Evolutionary conservation across 495 filamentous ascomycete species (phyloP).

Genomic region (Pyronema omphalodes): DNA sequence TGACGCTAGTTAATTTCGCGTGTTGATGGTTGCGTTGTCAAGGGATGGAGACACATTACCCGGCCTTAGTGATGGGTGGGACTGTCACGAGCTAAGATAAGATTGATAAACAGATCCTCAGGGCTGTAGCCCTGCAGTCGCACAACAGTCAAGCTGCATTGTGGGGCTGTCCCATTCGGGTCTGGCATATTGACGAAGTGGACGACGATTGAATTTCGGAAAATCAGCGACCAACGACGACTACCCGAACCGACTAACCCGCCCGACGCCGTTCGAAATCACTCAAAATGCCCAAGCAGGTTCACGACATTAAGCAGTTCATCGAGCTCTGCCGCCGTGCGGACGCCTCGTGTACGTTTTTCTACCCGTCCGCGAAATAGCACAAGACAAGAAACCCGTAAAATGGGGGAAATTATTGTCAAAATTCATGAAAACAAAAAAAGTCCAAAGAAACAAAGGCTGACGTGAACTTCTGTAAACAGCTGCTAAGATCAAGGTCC

Average conservation of each 20-base stretch:
- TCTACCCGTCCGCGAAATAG: background rate
- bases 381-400: background rate
- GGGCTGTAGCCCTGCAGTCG: constrained; percentile 9
- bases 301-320: constrained; percentile 99
- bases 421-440: background rate
- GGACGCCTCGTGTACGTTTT: constrained; percentile 83
- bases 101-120: background rate
- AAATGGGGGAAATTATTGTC: background rate
- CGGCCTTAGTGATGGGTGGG: too few species aligned
- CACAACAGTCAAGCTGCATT: constrained; percentile 10
- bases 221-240: constrained; percentile 10
- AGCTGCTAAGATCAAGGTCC: constrained; percentile 25
- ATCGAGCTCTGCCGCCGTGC: constrained; percentile 99
- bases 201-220: background rate
- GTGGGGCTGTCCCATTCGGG: constrained; percentile 5
- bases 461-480: constrained; percentile 2
- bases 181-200: background rate
- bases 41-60: too few species aligned
- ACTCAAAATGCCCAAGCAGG: constrained; percentile 83
- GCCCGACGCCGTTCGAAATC: constrained; percentile 19
- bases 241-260: constrained; percentile 21
- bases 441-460: background rate
- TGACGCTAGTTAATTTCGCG: too few species aligned
- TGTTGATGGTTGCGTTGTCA: too few species aligned
- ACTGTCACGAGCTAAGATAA: too few species aligned